Base-by-base conservation (phyloP, 345 rosid genomes). In the Hibiscus trionum region DNA sequence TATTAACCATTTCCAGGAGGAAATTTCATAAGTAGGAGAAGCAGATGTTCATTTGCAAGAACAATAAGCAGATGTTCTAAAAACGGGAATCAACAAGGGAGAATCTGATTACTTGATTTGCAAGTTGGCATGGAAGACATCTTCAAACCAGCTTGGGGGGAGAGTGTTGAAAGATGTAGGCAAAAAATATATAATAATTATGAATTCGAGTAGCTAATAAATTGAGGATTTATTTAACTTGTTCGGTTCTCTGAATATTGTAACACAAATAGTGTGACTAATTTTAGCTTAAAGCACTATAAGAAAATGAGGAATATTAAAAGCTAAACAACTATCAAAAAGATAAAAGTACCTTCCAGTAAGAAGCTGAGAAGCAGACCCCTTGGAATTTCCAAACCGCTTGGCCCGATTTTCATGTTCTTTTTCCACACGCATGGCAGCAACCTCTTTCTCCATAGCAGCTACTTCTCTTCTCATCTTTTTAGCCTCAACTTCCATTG, bases 401-500 rank as follows among this genome's bases (percentile, higher is more conserved):
- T 82, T 92, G 57, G 86, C 82, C 83, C 90, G 85, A 77, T 80
- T 88, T 75, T 90, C 97, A 44, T 88, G 96, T 49, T 88, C 94
- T 81, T 89, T 95, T 37, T 90, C 98, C 44, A 92, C 93, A 35
- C 97, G 96, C 89, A 95, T 92, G 57, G 97, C 93, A 57, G 99
- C 87, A 69, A 95, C 99, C 86, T 95, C 99, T 85, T 95, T 95
- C 72, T 88, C 99, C 99, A 95, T 95, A 9, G 86, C 88, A 70
- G 97, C 94, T 74, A 95, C 99, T 84, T 95, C 99, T 78, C 97
- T 86, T 81, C 97, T 82, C 98, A 95, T 95, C 87, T 92, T 95
- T 87, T 95, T 95, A 50, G 98, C 94, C 81, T 95, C 98, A 72
- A 95, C 93, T 79, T 89, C 99, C 99, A 95, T 95, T 71, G 99